These are phyloP conservation scores for Metschnikowia matae DNA, from an alignment of 805 yeast species.

Conservation along the genomic window DNA sequence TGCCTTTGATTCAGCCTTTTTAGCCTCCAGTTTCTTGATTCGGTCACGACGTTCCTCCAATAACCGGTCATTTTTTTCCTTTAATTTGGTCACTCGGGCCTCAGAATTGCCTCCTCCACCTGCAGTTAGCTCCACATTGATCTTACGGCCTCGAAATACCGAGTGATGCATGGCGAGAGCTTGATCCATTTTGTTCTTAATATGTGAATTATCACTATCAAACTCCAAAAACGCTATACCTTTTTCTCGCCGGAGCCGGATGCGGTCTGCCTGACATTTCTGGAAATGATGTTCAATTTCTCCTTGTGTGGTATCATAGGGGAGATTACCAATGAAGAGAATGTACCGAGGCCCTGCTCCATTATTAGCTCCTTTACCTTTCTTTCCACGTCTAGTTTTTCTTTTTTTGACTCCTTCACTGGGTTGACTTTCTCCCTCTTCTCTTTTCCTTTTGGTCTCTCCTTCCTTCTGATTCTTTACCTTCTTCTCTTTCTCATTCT, in stretches of 20 bases:
- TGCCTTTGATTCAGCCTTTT: constrained; percentile 24
- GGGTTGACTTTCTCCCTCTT: constrained; percentile 17
- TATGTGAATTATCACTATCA: constrained; percentile 51
- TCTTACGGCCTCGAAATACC: constrained; percentile 61
- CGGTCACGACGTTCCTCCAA: constrained; percentile 64
- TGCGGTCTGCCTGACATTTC: constrained; percentile 63
- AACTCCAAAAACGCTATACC: constrained; percentile 94
- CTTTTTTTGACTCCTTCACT: constrained; percentile 52
- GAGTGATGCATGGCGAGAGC: constrained; percentile 86
- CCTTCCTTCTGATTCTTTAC: constrained; percentile 10
- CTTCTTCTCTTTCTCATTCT: constrained; percentile 15
- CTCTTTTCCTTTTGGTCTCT: constrained; percentile 34
- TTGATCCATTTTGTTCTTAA: constrained; percentile 74
- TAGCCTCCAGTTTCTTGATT: constrained; percentile 44
- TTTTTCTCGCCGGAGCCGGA: constrained; percentile 77
- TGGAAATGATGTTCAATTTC: constrained; percentile 71
- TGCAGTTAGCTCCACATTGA: constrained; percentile 93
- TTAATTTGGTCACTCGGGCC: constrained; percentile 58
- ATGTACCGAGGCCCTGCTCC: constrained; percentile 64
- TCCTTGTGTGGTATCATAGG: constrained; percentile 61
- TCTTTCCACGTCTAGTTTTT: constrained; percentile 75
- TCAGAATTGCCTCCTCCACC: constrained; percentile 96
- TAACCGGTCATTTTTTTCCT: constrained; percentile 72
- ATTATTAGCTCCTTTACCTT: constrained; percentile 53
- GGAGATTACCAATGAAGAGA: constrained; percentile 86